Conservation (phyloP, 176 grass and related monocot genomes). For the Eremochloa ophiuroides region DNA sequence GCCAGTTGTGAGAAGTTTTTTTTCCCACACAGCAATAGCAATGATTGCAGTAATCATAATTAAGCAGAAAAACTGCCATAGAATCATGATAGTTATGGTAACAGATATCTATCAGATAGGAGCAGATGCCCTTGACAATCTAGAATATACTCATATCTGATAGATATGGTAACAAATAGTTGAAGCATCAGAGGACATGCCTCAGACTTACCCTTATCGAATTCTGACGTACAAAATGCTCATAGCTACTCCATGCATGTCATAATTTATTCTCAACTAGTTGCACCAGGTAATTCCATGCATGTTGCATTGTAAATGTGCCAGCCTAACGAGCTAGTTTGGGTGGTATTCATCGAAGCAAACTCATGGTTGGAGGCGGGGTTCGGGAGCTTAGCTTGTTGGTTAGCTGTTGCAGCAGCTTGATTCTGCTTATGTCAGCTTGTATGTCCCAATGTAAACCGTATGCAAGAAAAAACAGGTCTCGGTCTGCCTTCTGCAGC, state of each 20-base stretch:
- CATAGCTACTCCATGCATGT: not conserved
- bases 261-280: not conserved
- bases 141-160: too few relatives aligned
- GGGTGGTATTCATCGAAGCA: too few relatives aligned
- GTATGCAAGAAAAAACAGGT: too few relatives aligned
- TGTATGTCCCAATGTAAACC: too few relatives aligned
- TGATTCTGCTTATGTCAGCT: too few relatives aligned
- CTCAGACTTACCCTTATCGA: conserved; percentile 29
- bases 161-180: conserved; percentile 14
- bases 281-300: not conserved
- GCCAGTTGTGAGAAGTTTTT: not conserved
- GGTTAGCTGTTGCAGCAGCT: too few relatives aligned
- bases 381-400: too few relatives aligned
- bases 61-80: not conserved
- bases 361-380: too few relatives aligned
- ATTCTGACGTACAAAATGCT: conserved; percentile 18
- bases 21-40: not conserved
- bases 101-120: too few relatives aligned
- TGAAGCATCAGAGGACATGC: conserved; percentile 18
- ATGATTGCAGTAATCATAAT: not conserved
- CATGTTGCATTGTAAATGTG: not conserved
- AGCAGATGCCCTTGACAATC: too few relatives aligned
- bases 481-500: too few relatives aligned
- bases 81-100: conserved; percentile 18
- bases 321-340: too few relatives aligned